Evolutionary conservation across 306 rosid genomes (phyloP), one percentile per base, ranked within the genome.

Genomic region (Ziziphus jujuba): DNA sequence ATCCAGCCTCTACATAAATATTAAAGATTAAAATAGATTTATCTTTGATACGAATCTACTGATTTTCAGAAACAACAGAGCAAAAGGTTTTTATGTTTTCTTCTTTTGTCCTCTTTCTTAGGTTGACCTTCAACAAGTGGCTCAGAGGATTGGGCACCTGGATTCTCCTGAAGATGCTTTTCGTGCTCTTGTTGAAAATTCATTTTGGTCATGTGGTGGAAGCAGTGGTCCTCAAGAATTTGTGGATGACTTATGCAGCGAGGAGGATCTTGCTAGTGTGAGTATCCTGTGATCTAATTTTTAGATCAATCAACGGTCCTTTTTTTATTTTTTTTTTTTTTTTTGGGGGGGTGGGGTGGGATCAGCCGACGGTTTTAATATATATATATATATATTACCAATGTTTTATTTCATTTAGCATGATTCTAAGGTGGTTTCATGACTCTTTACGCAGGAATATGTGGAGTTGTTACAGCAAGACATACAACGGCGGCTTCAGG

Each of bases 181-280:
- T 80, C 87, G 83, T 34, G 84, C 87, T 28, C 70, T 88, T 49
- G 95, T 77, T 61, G 97, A 90, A 79, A 87, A 84, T 73, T 87
- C 95, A 47, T 80, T 75, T 48, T 84, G 34, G 75, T 64, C 81
- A 49, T 84, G 84, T 35, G 88, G 84, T 16, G 58, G 76, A 53
- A 83, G 71, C 82, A 80, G 67, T 71, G 71, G 59, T 75, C 61
- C 75, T 21, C 65, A 70, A 48, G 90, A 72, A 73, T 76, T 90
- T 63, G 82, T 89, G 74, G 85, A 84, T 67, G 96, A 88, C 75
- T 75, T 95, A 67, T 90, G 95, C 85, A 53, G 77, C 44, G 79
- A 95, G 31, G 95, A 88, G 31, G 61, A 54, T 40, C 97, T 95
- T 68, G 84, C 81, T 10, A 48, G 77, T 56, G 99, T 93, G 69